Evolutionary conservation across 495 filamentous ascomycete species (phyloP).

Genomic region (Cairneyella variabilis): DNA sequence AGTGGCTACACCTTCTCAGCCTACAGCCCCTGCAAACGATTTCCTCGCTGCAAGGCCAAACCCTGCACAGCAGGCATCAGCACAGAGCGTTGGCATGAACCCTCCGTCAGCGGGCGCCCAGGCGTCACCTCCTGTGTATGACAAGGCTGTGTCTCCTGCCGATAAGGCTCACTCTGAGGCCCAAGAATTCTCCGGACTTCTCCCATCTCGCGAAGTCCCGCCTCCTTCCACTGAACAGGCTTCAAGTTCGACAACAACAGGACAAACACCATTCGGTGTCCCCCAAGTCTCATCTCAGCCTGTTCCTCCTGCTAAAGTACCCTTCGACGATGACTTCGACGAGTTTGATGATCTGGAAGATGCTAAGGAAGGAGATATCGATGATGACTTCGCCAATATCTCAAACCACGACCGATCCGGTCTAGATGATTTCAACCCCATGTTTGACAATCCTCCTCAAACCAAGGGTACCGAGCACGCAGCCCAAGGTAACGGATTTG

Average conservation of each 20-base stretch:
- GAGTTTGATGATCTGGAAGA: constrained; percentile 88
- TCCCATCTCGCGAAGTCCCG: constrained; percentile 63
- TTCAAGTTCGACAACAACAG: constrained; percentile 16
- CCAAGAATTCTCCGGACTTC: constrained; percentile 54
- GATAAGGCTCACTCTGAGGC: constrained; percentile 36
- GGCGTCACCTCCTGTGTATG: constrained; percentile 62
- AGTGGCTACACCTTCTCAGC: constrained; percentile 5
- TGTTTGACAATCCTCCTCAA: constrained; percentile 53
- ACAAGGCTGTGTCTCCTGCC: constrained; percentile 44
- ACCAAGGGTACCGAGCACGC: constrained; percentile 22
- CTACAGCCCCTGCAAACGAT: constrained; percentile 6
- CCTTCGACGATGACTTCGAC: constrained; percentile 77
- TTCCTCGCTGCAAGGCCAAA: constrained; percentile 15
- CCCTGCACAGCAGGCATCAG: constrained; percentile 12
- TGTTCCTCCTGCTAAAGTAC: constrained; percentile 34
- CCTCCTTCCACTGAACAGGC: constrained; percentile 35
- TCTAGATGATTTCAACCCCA: constrained; percentile 62
- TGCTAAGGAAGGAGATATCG: constrained; percentile 87
- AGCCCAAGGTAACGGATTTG: constrained; percentile 35
- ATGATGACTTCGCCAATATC: constrained; percentile 72
- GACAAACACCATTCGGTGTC: constrained; percentile 21
- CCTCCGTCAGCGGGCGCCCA: constrained; percentile 56
- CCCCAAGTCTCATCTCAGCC: constrained; percentile 23
- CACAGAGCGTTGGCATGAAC: constrained; percentile 17
- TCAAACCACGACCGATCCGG: constrained; percentile 45